These are phyloP conservation scores for Colletotrichum scovillei DNA, from an alignment of 2,329 filamentous ascomycete genomes.

Conservation along the genomic window DNA sequence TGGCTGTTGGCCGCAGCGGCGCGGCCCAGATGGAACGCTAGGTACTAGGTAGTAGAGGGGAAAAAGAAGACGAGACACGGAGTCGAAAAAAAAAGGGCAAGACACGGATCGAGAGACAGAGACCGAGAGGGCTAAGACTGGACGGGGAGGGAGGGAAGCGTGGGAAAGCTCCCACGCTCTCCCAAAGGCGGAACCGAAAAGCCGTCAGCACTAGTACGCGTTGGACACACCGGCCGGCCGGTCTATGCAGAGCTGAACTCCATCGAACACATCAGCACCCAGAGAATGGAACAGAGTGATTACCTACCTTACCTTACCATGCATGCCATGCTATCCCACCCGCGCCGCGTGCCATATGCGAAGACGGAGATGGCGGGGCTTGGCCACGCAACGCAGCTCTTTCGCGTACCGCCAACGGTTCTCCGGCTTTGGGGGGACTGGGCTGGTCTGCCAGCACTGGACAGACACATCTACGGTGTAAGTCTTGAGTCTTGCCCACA, in stretches of 20 bases:
- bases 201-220: slow-evolving; percentile 31
- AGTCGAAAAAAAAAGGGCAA: neutral
- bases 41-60: neutral
- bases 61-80: neutral
- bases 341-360: neutral
- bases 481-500: neutral
- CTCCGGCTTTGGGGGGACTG: neutral
- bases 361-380: neutral
- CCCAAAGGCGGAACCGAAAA: neutral
- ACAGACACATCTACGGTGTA: neutral
- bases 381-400: neutral
- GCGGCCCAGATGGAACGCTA: neutral
- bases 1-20: neutral
- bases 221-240: slow-evolving; percentile 17
- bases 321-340: neutral
- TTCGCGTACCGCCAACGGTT: neutral
- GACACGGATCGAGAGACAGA: neutral
- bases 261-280: neutral
- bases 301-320: neutral
- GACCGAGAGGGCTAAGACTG: neutral
- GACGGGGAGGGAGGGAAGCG: no score
- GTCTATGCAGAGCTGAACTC: neutral
- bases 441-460: neutral
- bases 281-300: slow-evolving; percentile 4
- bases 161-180: no score